A percentile compares a stretch with the other conserved stretches of the same genome.
phyloP scores from a whole-genome alignment of 2,329 filamentous ascomycete genomes.

The Diplocarpon mali region DNA sequence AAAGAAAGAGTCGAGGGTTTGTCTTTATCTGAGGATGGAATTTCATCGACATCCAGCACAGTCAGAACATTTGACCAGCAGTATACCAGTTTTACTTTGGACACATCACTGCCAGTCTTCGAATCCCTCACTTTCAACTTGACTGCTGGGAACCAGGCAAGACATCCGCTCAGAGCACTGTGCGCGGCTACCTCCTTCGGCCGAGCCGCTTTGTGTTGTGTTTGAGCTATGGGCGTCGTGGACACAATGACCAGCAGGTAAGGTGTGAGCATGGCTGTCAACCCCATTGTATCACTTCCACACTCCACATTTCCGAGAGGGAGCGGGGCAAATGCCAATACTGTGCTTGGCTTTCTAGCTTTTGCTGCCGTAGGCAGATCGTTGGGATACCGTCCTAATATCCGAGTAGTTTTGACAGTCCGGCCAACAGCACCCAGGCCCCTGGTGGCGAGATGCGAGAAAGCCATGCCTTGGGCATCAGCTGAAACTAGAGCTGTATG shows the following conservation, averaged over 20 bases:
- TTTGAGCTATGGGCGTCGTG: slow-evolving; percentile 90
- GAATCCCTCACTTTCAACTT: slow-evolving; percentile 70
- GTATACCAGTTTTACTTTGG: slow-evolving; percentile 83
- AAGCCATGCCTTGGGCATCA: slow-evolving; percentile 92
- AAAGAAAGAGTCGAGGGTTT: slow-evolving; percentile 73
- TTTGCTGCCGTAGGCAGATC: slow-evolving; percentile 49
- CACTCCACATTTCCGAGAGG: slow-evolving; percentile 92
- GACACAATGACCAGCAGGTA: slow-evolving; percentile 95
- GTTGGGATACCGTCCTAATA: slow-evolving; percentile 82
- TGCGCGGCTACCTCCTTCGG: slow-evolving; percentile 88
- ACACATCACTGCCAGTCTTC: slow-evolving; percentile 55
- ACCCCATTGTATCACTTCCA: slow-evolving; percentile 72
- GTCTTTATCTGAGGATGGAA: slow-evolving; percentile 56
- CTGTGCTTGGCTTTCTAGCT: slow-evolving; percentile 80
- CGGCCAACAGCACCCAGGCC: slow-evolving; percentile 80
- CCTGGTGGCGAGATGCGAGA: slow-evolving; percentile 88
- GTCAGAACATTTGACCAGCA: slow-evolving; percentile 99
- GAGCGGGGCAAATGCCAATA: slow-evolving; percentile 80
- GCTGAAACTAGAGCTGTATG: slow-evolving; percentile 93
- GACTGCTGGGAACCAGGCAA: slow-evolving; percentile 96
- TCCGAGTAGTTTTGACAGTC: slow-evolving; percentile 78
- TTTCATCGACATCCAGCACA: slow-evolving; percentile 76
- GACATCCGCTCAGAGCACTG: slow-evolving; percentile 81
- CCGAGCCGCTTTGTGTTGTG: slow-evolving; percentile 84
- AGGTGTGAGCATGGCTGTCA: slow-evolving; percentile 91